phyloP scores from a whole-genome alignment of 1,284 basidiomycete genomes.

The Pisolithus thermaeus region DNA sequence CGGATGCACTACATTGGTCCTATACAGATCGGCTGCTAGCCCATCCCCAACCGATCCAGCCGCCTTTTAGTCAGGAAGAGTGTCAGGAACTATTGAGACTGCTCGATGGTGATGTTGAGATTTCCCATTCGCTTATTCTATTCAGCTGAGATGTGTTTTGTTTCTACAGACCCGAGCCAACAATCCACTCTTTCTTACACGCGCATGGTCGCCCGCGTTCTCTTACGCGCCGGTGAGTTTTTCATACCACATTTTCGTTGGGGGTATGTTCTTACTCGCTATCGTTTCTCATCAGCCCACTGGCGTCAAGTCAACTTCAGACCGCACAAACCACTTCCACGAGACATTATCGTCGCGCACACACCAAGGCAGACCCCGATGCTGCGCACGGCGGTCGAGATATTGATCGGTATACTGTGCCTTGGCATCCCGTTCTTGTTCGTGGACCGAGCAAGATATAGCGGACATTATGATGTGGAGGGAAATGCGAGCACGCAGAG shows the following conservation, averaged over 20 bases:
- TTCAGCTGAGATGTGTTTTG: conserved; percentile 3
- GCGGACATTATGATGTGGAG: conserved; percentile 50
- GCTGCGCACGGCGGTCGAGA: conserved; percentile 45
- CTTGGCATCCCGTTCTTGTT: conserved; percentile 73
- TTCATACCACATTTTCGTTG: background rate
- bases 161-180: conserved; percentile 17
- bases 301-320: conserved; percentile 71
- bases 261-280: too few relatives aligned
- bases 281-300: conserved; percentile 36
- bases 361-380: conserved; percentile 35
- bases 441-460: conserved; percentile 42
- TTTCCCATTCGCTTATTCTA: conserved; percentile 11
- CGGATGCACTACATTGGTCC: conserved; percentile 68
- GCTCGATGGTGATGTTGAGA: conserved; percentile 41
- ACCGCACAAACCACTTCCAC: conserved; percentile 54
- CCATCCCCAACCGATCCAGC: conserved; percentile 43
- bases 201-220: conserved; percentile 59
- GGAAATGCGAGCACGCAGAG: conserved; percentile 38
- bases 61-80: conserved; percentile 68
- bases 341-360: conserved; percentile 35
- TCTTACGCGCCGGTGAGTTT: conserved; percentile 59
- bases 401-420: conserved; percentile 55
- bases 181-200: conserved; percentile 51
- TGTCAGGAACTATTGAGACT: conserved; percentile 63
- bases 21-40: conserved; percentile 69